Evolutionary conservation across 129 eudicot species (phyloP), one percentile per base, ranked within the genome.

Genomic region (Helichrysum umbraculigerum): DNA sequence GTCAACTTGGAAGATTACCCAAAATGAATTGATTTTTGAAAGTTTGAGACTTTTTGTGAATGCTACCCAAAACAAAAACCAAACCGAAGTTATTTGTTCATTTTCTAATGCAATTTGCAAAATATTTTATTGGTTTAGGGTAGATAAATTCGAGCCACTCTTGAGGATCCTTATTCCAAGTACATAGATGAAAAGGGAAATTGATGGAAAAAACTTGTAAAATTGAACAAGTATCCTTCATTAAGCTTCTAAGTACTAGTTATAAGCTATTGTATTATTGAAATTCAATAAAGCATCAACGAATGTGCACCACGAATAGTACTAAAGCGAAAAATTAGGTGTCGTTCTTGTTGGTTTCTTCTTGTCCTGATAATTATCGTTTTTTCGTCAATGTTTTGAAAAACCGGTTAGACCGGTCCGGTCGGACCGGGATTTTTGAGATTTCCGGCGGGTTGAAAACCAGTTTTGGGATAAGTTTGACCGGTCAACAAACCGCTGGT

Each of bases 301-400:
- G 77, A 58, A 66, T 73, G 67, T 33, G 25, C 7, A 57, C 77
- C 33, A 57, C n/a, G 41, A 73, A 61, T 75, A 30, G 72, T 63
- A 75, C 33, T 50, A 19, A 63, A 63, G 64, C 33, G 8, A 57
- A 58, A 56, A 12, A 6, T 34, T 60, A 58, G 68, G 57, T 60
- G n/a, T 42, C 28, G 1, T 44, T 44, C 52, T 44, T 44, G 52
- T 44, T 44, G 3, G 52, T 50, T 75, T 75, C 69, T 75, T 75
- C 44, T 75, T 30, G 58, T 14, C 30, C 44, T 4, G 65, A 64
- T 62, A 44, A 66, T 76, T 29, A 29, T 20, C 12, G 10, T 32
- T 51, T n/a, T n/a, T n/a, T n/a, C n/a, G n/a, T n/a, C n/a, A n/a
- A n/a, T n/a, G n/a, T n/a, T n/a, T n/a, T n/a, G n/a, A n/a, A n/a